These are phyloP conservation scores for Parafenestella ontariensis DNA, from an alignment of 2,329 filamentous ascomycete genomes.

Conservation along the genomic window DNA sequence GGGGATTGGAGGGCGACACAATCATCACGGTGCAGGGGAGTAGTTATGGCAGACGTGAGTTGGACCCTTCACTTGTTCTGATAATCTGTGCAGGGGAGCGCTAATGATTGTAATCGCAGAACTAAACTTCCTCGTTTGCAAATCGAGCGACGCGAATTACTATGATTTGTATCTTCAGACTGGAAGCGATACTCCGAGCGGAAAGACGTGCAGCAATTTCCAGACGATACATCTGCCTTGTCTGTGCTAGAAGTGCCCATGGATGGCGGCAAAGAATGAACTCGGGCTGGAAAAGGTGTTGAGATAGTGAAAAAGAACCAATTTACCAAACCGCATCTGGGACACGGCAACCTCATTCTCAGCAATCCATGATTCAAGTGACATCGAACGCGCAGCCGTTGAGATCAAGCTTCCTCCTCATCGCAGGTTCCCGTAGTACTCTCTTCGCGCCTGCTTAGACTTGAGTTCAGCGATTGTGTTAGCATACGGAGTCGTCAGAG, in stretches of 20 bases:
- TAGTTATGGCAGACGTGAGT: conserved; percentile 53
- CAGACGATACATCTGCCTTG: conserved; percentile 64
- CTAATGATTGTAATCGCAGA: conserved; percentile 29
- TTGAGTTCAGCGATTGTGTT: no score
- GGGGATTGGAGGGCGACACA: conserved; percentile 58
- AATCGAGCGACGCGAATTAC: conserved; percentile 49
- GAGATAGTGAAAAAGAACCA: no score
- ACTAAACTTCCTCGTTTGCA: conserved; percentile 61
- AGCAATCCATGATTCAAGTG: no score
- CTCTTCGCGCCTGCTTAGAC: no score
- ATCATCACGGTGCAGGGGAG: conserved; percentile 58
- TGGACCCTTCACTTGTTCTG: not conserved
- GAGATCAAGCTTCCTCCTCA: no score
- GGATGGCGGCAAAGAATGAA: no score
- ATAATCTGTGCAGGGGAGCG: not conserved
- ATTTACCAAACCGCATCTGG: no score
- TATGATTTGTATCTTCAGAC: conserved; percentile 63
- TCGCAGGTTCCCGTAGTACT: no score
- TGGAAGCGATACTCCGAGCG: conserved; percentile 58
- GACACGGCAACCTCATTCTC: no score
- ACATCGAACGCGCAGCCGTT: no score
- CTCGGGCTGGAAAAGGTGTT: no score
- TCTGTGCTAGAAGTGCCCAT: conserved; percentile 45
- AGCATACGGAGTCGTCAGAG: no score
- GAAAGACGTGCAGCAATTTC: conserved; percentile 61